Base-by-base conservation (phyloP, 805 yeast genomes). In the Ogataea wickerhamii region DNA sequence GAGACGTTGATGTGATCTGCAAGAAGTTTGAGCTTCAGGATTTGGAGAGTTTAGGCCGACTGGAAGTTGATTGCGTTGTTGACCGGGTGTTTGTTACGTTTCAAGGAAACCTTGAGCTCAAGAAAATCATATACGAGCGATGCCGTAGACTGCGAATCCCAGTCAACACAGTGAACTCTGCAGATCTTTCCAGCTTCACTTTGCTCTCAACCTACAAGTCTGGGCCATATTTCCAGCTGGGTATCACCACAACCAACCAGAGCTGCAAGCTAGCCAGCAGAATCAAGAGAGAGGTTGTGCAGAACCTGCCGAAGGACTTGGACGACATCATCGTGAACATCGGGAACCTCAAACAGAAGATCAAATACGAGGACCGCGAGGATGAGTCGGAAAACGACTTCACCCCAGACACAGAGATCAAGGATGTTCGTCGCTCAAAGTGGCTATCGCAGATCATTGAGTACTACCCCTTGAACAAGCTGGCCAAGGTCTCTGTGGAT, bases 391-490 rank as follows among this genome's bases (percentile, higher is more conserved):
- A 67, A 3, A 62, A 66, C 21, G 64, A 60, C 48, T 8, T 14
- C 17, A 67, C 70, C 40, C 72, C 71, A 73, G 71, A 66, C 40
- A 8, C 22, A 7, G 70, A 72, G 37, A 72, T 75, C 37, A 66
- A 67, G 45, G 77, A 72, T 44, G 55, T 68, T 24, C 79, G 79
- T 52, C 69, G 93, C 50, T 70, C 87, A 19, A 71, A 94, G 52
- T 91, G 96, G 94, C 64, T 89, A 37, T 76, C 88, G 2, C 97
- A 89, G 55, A 76, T 88, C 36, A 91, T 91, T 36, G 97, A 89
- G 52, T 89, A 91, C 58, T 89, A 77, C 53, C 98, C 98, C 3
- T 66, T 89, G 30, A 64, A 67, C 6, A 72, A 76, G 50, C 68
- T 89, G 27, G 80, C 82, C 1, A 66, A 68, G 2, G 53, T 89